These are phyloP conservation scores for Stachybotrys chartarum DNA, from an alignment of 2,329 filamentous ascomycete genomes.

Conservation along the genomic window DNA sequence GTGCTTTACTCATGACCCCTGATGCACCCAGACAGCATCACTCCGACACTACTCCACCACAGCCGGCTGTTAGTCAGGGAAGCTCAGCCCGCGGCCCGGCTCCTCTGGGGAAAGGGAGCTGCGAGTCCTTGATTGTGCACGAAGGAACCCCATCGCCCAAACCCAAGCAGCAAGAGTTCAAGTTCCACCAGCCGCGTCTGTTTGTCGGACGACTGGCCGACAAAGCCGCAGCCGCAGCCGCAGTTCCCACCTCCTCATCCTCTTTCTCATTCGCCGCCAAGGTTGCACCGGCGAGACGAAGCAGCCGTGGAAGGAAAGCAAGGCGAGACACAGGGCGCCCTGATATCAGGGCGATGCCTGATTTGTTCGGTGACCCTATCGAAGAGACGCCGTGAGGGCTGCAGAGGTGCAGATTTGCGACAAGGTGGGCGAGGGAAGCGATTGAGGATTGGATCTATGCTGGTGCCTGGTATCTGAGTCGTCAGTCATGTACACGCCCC, in stretches of 20 bases:
- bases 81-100: background rate
- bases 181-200: slow-evolving; percentile 20
- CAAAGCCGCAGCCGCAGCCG: background rate
- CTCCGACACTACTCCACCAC: background rate
- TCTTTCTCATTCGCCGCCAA: slow-evolving; percentile 2
- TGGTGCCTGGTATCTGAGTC: background rate
- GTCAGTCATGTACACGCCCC: background rate
- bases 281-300: slow-evolving; percentile 2
- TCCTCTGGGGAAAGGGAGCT: no score
- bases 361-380: slow-evolving; percentile 24
- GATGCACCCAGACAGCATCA: background rate
- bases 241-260: background rate
- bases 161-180: slow-evolving; percentile 7
- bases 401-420: background rate
- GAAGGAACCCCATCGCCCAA: slow-evolving; percentile 9
- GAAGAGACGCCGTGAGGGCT: slow-evolving; percentile 12
- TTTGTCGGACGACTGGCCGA: slow-evolving; percentile 22
- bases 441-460: background rate
- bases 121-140: slow-evolving; percentile 7
- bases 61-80: background rate
- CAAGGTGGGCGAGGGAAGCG: background rate
- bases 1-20: background rate
- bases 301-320: slow-evolving; percentile 8
- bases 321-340: slow-evolving; percentile 18
- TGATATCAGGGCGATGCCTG: slow-evolving; percentile 23